phyloP scores from a whole-genome alignment of 2,329 filamentous ascomycete species.

The Aspergillus niger region DNA sequence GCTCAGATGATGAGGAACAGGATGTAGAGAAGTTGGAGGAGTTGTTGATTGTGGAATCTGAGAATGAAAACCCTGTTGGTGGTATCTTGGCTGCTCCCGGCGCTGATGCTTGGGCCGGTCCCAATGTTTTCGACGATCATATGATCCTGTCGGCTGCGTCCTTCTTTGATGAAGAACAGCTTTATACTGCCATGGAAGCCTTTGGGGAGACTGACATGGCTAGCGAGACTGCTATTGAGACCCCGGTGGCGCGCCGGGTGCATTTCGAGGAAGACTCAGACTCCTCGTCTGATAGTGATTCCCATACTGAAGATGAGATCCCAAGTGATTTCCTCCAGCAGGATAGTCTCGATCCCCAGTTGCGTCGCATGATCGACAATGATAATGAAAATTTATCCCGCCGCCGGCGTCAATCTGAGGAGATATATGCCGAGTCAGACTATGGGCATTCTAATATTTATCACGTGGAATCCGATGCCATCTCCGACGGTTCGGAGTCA shows the following conservation, averaged over 20 bases:
- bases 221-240: slow-evolving; percentile 42
- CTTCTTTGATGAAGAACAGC: slow-evolving; percentile 48
- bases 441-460: slow-evolving; percentile 46
- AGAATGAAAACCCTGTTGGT: slow-evolving; percentile 35
- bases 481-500: slow-evolving; percentile 38
- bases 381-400: slow-evolving; percentile 53
- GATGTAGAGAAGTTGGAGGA: slow-evolving; percentile 78
- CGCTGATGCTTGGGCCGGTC: slow-evolving; percentile 55
- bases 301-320: slow-evolving; percentile 61
- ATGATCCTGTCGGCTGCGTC: slow-evolving; percentile 44
- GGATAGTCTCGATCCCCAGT: slow-evolving; percentile 68
- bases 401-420: slow-evolving; percentile 38
- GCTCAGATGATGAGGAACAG: slow-evolving; percentile 77
- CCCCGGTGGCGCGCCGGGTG: slow-evolving; percentile 62
- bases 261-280: slow-evolving; percentile 68
- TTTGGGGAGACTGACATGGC: slow-evolving; percentile 40
- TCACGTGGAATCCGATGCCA: slow-evolving; percentile 49
- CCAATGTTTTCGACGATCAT: slow-evolving; percentile 48
- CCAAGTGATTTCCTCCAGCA: slow-evolving; percentile 79
- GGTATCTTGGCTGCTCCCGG: slow-evolving; percentile 27
- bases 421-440: slow-evolving; percentile 42
- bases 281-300: slow-evolving; percentile 62
- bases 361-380: slow-evolving; percentile 73
- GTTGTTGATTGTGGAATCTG: slow-evolving; percentile 64
- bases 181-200: slow-evolving; percentile 42